Conservation (phyloP, 805 yeast species). For the Cyberlindnera saturnus region DNA sequence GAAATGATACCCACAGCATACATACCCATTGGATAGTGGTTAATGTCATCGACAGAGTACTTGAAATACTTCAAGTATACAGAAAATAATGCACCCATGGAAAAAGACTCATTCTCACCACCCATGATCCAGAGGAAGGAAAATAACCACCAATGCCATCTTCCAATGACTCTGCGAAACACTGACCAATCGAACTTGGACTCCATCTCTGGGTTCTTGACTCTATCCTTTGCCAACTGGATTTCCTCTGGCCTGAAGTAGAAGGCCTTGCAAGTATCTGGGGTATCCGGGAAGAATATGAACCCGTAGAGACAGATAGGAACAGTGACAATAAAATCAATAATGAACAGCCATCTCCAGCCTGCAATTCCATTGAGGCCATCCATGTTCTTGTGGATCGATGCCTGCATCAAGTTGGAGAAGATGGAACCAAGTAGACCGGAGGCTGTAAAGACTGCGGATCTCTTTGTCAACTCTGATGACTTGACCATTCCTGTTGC, state of each 20-base stretch:
- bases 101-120: slow-evolving; percentile 42
- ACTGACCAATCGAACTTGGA: slow-evolving; percentile 31
- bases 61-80: slow-evolving; percentile 36
- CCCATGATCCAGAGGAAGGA: slow-evolving; percentile 46
- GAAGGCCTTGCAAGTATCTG: slow-evolving; percentile 37
- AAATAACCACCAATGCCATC: slow-evolving; percentile 56
- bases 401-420: slow-evolving; percentile 52
- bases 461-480: slow-evolving; percentile 41
- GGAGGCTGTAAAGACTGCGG: slow-evolving; percentile 51
- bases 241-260: slow-evolving; percentile 37
- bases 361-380: slow-evolving; percentile 40
- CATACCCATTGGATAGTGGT: slow-evolving; percentile 49
- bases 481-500: slow-evolving; percentile 21
- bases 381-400: slow-evolving; percentile 39
- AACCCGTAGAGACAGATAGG: slow-evolving; percentile 54
- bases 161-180: slow-evolving; percentile 38
- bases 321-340: slow-evolving; percentile 52
- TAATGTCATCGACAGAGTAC: slow-evolving; percentile 39
- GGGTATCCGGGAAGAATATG: slow-evolving; percentile 53
- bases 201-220: slow-evolving; percentile 31
- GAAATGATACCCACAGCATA: slow-evolving; percentile 45
- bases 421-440: slow-evolving; percentile 51
- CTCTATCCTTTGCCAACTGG: slow-evolving; percentile 35
- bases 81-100: slow-evolving; percentile 40
- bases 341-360: slow-evolving; percentile 66